Conservation (phyloP, 768 basidiomycete genomes). For the Symmetrospora coprosmae region DNA sequence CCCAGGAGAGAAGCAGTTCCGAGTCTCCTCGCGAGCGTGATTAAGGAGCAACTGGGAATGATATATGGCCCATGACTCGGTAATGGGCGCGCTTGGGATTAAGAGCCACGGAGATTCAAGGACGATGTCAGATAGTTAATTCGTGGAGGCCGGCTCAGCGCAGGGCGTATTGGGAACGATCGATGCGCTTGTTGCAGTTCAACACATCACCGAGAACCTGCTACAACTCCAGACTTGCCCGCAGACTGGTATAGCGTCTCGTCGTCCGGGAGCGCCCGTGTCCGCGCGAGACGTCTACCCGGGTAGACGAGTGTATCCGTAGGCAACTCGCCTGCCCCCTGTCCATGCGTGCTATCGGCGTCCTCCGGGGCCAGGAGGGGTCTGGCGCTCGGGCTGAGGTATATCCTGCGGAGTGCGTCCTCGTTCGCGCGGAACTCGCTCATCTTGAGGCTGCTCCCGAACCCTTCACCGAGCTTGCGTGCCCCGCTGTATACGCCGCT, state of each 20-base stretch:
- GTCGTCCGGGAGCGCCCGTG: neutral
- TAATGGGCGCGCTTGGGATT: too few species aligned
- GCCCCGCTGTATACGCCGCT: conserved; percentile 80
- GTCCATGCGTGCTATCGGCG: too few species aligned
- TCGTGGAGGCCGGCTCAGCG: too few species aligned
- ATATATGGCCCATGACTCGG: too few species aligned
- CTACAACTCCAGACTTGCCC: neutral
- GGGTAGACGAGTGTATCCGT: conserved; percentile 15
- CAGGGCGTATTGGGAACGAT: too few species aligned
- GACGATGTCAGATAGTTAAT: too few species aligned
- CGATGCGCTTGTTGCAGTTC: too few species aligned
- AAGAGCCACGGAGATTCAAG: too few species aligned
- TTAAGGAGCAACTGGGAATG: too few species aligned
- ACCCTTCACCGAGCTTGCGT: conserved; percentile 78
- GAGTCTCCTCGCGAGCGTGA: too few species aligned
- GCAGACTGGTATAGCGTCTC: conserved; percentile 8
- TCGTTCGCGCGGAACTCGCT: conserved; percentile 84
- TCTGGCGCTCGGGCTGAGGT: conserved; percentile 47
- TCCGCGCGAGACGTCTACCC: neutral
- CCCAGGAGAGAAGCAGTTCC: too few species aligned
- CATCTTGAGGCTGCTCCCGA: conserved; percentile 84
- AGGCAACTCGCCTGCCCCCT: neutral
- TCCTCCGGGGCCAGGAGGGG: neutral
- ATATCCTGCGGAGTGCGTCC: conserved; percentile 66
- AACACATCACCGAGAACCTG: too few species aligned